Percentiles rank a stretch among this genome's conserved stretches.
Evolutionary conservation across 768 basidiomycete species (phyloP).

Genomic region (Rhizopogon vulgaris): DNA sequence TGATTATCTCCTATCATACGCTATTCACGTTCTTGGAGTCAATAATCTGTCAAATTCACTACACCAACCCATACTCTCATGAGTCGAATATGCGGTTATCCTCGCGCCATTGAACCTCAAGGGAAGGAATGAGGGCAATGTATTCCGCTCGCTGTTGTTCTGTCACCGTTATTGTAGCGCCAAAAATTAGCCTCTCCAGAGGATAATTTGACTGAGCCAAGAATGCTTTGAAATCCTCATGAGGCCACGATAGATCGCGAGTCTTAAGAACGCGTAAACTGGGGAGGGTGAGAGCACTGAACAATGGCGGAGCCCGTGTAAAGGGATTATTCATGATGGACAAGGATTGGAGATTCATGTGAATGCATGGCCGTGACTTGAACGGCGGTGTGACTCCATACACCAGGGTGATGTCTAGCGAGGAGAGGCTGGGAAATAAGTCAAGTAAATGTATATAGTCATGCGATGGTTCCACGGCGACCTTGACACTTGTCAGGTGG

Average conservation of each 20-base stretch:
- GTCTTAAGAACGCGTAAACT: too few relatives aligned
- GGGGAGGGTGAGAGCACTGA: neutral
- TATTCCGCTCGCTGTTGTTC: constrained; percentile 11
- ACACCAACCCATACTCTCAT: too few relatives aligned
- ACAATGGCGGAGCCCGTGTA: too few relatives aligned
- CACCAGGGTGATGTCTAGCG: constrained; percentile 6
- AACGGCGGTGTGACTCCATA: neutral
- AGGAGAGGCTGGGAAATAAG: constrained; percentile 15
- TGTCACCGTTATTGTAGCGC: constrained; percentile 9
- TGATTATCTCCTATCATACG: too few relatives aligned
- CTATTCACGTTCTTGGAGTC: too few relatives aligned
- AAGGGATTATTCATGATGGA: too few relatives aligned
- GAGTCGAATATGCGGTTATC: too few relatives aligned
- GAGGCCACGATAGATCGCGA: too few relatives aligned
- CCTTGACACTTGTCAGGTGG: constrained; percentile 10
- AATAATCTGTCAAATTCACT: too few relatives aligned
- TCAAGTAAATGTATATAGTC: constrained; percentile 13
- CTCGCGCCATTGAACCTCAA: constrained; percentile 2
- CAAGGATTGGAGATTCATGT: neutral
- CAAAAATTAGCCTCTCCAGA: constrained; percentile 15
- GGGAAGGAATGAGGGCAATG: constrained; percentile 11
- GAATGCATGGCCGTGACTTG: constrained; percentile 4
- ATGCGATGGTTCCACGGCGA: constrained; percentile 6
- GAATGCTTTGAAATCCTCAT: constrained; percentile 5
- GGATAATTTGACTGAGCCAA: constrained; percentile 13